Percentiles rank a stretch among this genome's conserved stretches.
phyloP scores from a whole-genome alignment of 257 asterid genomes.

The Salvia rosmarinus region DNA sequence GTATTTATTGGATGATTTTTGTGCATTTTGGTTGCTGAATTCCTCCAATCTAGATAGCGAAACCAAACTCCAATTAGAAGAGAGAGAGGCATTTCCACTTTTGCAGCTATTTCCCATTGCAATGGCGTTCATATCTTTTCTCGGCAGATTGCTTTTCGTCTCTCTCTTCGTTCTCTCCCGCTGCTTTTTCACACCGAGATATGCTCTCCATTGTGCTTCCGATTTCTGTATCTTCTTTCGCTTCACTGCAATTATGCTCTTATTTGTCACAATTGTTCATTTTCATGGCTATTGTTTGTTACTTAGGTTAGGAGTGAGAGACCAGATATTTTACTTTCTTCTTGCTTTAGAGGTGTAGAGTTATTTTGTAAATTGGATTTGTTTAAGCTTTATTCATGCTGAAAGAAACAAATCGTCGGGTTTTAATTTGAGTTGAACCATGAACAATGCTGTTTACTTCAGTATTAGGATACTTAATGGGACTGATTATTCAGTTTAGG shows the following conservation, averaged over 20 bases:
- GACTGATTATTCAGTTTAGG: background rate
- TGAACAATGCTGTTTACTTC: background rate
- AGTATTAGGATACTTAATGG: background rate
- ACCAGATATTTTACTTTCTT: too few species aligned
- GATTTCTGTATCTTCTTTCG: background rate
- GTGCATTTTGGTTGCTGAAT: too few species aligned
- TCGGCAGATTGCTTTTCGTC: slow-evolving; percentile 87
- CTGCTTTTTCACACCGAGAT: slow-evolving; percentile 53
- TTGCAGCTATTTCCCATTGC: slow-evolving; percentile 29
- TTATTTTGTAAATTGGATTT: slow-evolving; percentile 37
- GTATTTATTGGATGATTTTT: too few species aligned
- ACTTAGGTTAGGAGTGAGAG: slow-evolving; percentile 16
- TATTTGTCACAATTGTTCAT: background rate
- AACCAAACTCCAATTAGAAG: background rate
- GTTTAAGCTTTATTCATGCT: slow-evolving; percentile 5
- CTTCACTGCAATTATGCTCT: background rate
- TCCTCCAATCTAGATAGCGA: slow-evolving; percentile 39
- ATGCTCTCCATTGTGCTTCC: slow-evolving; percentile 43
- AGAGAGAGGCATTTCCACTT: slow-evolving; percentile 10
- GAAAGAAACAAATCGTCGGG: background rate
- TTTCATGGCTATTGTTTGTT: slow-evolving; percentile 8
- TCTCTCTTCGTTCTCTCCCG: slow-evolving; percentile 79
- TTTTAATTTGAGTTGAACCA: background rate
- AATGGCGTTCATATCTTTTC: slow-evolving; percentile 75
- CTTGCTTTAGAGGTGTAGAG: slow-evolving; percentile 6